These are phyloP conservation scores for Dryas integrifolia DNA, from an alignment of 331 rosid genomes.

Conservation along the genomic window DNA sequence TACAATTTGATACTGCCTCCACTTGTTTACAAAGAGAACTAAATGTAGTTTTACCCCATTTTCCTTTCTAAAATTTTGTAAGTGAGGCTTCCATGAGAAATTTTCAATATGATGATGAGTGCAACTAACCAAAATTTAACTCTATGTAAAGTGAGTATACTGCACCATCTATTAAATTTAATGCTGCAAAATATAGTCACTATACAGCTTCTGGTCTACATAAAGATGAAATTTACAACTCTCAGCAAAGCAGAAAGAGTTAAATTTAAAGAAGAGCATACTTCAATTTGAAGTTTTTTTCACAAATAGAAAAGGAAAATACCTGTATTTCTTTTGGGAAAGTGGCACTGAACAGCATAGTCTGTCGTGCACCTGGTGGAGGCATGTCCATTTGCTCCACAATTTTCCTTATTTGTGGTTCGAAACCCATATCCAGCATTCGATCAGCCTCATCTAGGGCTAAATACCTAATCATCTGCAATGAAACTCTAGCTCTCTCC, in stretches of 20 bases:
- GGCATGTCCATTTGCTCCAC: slow-evolving; percentile 94
- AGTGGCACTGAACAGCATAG: slow-evolving; percentile 86
- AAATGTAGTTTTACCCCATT: not conserved
- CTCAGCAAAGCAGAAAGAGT: too few relatives aligned
- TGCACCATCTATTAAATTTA: too few relatives aligned
- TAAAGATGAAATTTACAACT: too few relatives aligned
- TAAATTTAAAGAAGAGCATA: not conserved
- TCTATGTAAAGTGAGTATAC: too few relatives aligned
- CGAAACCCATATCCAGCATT: slow-evolving; percentile 93
- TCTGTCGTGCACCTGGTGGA: slow-evolving; percentile 71
- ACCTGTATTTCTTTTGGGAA: slow-evolving; percentile 93
- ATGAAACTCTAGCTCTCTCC: slow-evolving; percentile 84
- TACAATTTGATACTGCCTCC: not conserved
- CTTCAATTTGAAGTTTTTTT: not conserved
- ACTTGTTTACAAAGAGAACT: not conserved
- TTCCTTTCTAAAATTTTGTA: too few relatives aligned
- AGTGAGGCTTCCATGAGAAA: not conserved
- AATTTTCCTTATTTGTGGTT: slow-evolving; percentile 82
- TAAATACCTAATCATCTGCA: slow-evolving; percentile 67
- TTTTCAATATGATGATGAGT: too few relatives aligned
- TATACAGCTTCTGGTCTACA: too few relatives aligned
- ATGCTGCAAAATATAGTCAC: too few relatives aligned
- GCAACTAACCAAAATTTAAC: too few relatives aligned
- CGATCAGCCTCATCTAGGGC: slow-evolving; percentile 88
- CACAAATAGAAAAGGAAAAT: not conserved